These are phyloP conservation scores for Wallacemonas collosoma DNA, from an alignment of 208 protist species.

Conservation along the genomic window DNA sequence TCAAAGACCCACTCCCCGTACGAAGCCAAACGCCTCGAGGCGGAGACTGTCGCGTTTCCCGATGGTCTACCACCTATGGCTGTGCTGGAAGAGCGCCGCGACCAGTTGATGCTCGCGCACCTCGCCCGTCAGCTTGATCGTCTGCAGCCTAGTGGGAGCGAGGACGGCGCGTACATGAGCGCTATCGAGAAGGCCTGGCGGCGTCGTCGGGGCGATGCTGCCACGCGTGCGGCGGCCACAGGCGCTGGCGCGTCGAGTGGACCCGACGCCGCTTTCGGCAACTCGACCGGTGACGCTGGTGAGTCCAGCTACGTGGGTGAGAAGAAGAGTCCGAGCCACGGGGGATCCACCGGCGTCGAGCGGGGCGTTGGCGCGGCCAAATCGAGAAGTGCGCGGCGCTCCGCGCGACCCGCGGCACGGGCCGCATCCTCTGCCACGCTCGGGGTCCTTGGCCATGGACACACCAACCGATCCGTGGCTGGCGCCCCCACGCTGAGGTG, in stretches of 20 bases:
- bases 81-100: slow-evolving; percentile 44
- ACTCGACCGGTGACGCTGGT: too few relatives aligned
- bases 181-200: slow-evolving; percentile 25
- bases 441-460: too few relatives aligned
- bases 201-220: slow-evolving; percentile 24
- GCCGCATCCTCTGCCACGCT: too few relatives aligned
- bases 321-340: too few relatives aligned
- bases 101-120: slow-evolving; percentile 71
- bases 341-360: too few relatives aligned
- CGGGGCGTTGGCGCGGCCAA: too few relatives aligned
- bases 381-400: too few relatives aligned
- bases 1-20: not conserved
- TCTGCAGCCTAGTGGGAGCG: slow-evolving; percentile 25
- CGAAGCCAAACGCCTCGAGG: not conserved
- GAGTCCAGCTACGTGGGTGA: too few relatives aligned
- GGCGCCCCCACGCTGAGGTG: too few relatives aligned
- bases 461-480: too few relatives aligned
- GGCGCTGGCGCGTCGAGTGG: not conserved
- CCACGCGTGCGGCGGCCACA: slow-evolving; percentile 4
- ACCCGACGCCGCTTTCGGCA: too few relatives aligned
- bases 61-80: slow-evolving; percentile 2
- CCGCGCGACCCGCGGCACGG: too few relatives aligned
- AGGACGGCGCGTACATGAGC: slow-evolving; percentile 16
- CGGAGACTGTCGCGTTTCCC: not conserved
- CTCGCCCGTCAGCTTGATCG: slow-evolving; percentile 46